A percentile compares a stretch with the other conserved stretches of the same genome.
Conservation (phyloP, 148 eudicot genomes). For the Simmondsia chinensis region DNA sequence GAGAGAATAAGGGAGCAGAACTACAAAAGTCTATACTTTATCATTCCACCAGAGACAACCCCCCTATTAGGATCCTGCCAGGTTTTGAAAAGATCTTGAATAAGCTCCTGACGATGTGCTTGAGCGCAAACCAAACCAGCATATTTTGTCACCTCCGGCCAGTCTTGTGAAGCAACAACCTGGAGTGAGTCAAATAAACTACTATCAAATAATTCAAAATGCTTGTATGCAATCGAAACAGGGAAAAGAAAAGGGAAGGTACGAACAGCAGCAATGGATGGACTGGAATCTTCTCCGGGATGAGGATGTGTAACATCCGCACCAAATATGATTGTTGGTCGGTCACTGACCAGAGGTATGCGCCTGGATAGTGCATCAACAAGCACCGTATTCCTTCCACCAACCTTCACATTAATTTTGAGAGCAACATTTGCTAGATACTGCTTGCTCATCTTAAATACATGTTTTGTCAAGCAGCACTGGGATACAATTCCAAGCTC, state of each 20-base stretch:
- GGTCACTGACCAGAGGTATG: slow-evolving; percentile 56
- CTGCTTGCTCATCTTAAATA: slow-evolving; percentile 49
- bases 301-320: slow-evolving; percentile 87
- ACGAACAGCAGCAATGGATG: slow-evolving; percentile 74
- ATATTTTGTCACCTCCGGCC: slow-evolving; percentile 80
- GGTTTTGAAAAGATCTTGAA: slow-evolving; percentile 56
- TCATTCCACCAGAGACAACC: slow-evolving; percentile 59
- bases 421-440: slow-evolving; percentile 65
- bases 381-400: slow-evolving; percentile 71
- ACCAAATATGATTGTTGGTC: slow-evolving; percentile 65
- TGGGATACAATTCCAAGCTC: slow-evolving; percentile 81
- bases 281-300: slow-evolving; percentile 80
- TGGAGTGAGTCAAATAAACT: too few relatives aligned
- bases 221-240: not conserved
- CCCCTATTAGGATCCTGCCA: slow-evolving; percentile 66
- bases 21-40: slow-evolving; percentile 30
- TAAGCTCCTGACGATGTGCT: slow-evolving; percentile 71
- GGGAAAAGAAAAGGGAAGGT: not conserved
- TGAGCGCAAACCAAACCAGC: slow-evolving; percentile 77
- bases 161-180: slow-evolving; percentile 86
- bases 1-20: too few relatives aligned
- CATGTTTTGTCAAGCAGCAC: slow-evolving; percentile 76
- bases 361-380: slow-evolving; percentile 57
- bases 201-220: too few relatives aligned
- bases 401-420: slow-evolving; percentile 71